phyloP scores from a whole-genome alignment of 1,284 basidiomycete species.

The Fomitopsis palustris region DNA sequence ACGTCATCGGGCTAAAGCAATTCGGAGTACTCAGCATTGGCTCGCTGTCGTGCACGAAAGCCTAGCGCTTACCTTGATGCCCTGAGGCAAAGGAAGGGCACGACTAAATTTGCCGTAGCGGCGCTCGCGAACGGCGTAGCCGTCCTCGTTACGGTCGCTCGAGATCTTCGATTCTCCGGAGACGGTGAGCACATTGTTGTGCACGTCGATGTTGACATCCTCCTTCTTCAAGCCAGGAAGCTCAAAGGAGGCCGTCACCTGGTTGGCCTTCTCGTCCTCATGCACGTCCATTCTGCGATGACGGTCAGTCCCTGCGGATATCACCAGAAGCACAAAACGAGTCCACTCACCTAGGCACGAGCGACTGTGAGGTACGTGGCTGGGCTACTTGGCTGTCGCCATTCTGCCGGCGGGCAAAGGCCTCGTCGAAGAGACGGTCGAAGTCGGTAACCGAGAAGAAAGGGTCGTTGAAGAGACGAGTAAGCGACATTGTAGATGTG shows the following conservation, averaged over 20 bases:
- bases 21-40: slow-evolving; percentile 4
- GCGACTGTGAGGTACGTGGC: slow-evolving; percentile 6
- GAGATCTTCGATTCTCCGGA: slow-evolving; percentile 39
- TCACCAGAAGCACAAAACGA: background rate
- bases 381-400: slow-evolving; percentile 1
- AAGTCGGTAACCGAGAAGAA: slow-evolving; percentile 37
- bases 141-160: slow-evolving; percentile 35
- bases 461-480: slow-evolving; percentile 27
- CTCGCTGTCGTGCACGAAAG: background rate
- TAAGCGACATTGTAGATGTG: slow-evolving; percentile 2
- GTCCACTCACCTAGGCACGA: slow-evolving; percentile 25
- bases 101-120: slow-evolving; percentile 45
- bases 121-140: slow-evolving; percentile 49
- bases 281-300: slow-evolving; percentile 43
- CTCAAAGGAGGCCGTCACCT: slow-evolving; percentile 45
- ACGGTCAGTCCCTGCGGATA: background rate
- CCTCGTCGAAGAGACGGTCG: slow-evolving; percentile 40
- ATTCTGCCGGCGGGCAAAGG: background rate
- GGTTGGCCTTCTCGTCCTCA: slow-evolving; percentile 37
- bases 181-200: slow-evolving; percentile 40
- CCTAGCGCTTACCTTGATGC: slow-evolving; percentile 38
- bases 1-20: slow-evolving; percentile 34
- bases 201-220: slow-evolving; percentile 39
- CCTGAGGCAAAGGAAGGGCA: slow-evolving; percentile 41
- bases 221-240: slow-evolving; percentile 44